Evolutionary conservation across 2,329 filamentous ascomycete genomes (phyloP).

Genomic region (Aspergillus fijiensis): DNA sequence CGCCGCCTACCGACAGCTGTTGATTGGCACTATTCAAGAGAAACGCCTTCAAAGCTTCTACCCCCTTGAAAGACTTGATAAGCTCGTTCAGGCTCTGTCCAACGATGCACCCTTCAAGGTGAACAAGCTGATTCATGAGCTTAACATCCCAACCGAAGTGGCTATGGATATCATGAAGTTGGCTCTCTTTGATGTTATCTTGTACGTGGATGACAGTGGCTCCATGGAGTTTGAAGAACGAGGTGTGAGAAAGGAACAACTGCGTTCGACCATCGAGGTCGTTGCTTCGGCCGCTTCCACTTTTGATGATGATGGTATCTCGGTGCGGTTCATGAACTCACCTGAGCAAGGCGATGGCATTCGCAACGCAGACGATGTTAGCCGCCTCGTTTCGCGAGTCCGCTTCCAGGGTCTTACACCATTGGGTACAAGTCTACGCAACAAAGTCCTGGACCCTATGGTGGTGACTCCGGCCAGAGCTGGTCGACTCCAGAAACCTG

Average conservation of each 20-base stretch:
- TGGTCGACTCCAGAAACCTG: slow-evolving; percentile 60
- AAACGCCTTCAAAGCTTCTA: slow-evolving; percentile 61
- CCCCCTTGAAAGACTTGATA: slow-evolving; percentile 51
- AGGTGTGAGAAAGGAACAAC: slow-evolving; percentile 65
- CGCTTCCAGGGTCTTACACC: slow-evolving; percentile 67
- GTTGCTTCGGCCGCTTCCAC: slow-evolving; percentile 65
- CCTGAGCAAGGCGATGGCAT: slow-evolving; percentile 55
- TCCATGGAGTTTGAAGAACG: slow-evolving; percentile 69
- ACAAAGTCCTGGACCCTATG: slow-evolving; percentile 64
- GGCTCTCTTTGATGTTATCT: slow-evolving; percentile 60
- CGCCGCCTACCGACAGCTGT: slow-evolving; percentile 56
- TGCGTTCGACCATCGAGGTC: slow-evolving; percentile 63
- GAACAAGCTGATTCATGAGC: slow-evolving; percentile 56
- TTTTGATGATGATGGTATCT: slow-evolving; percentile 69
- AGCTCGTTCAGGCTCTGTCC: slow-evolving; percentile 33
- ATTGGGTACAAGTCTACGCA: slow-evolving; percentile 61
- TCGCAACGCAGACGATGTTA: slow-evolving; percentile 57
- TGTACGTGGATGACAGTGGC: slow-evolving; percentile 68
- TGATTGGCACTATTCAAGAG: slow-evolving; percentile 59
- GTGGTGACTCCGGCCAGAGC: slow-evolving; percentile 54
- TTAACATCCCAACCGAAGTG: slow-evolving; percentile 59
- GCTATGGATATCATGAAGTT: slow-evolving; percentile 64
- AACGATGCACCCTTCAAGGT: slow-evolving; percentile 46
- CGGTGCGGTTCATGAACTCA: slow-evolving; percentile 69
- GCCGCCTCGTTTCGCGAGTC: slow-evolving; percentile 57